Evolutionary conservation across 2,329 filamentous ascomycete genomes (phyloP).

Genomic region (Xylariales sp.): DNA sequence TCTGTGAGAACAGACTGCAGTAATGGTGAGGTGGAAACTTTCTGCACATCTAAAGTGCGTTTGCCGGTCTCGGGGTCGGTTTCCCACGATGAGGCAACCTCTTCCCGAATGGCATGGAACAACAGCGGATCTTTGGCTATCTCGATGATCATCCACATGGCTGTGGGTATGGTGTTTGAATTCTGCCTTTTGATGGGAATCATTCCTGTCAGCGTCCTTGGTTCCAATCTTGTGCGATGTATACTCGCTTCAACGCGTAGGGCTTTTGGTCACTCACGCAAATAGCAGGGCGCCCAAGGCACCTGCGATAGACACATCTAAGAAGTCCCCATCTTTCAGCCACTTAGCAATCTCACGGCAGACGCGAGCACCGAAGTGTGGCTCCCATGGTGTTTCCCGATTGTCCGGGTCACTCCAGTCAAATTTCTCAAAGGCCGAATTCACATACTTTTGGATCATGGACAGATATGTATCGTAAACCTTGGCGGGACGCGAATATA

Average conservation of each 20-base stretch:
- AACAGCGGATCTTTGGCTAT: constrained; percentile 17
- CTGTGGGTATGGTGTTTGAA: constrained; percentile 22
- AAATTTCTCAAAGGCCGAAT: constrained; percentile 10
- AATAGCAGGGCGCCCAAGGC: constrained; percentile 4
- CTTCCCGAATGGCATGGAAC: constrained; percentile 13
- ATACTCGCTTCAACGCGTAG: not conserved
- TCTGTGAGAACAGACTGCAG: constrained; percentile 22
- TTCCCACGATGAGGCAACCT: constrained; percentile 11
- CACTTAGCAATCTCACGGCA: constrained; percentile 15
- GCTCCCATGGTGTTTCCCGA: constrained; percentile 23
- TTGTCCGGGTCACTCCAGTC: constrained; percentile 11
- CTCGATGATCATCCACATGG: constrained; percentile 24
- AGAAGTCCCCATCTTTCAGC: constrained; percentile 13
- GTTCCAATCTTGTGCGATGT: not conserved
- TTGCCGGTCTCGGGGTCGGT: constrained; percentile 10
- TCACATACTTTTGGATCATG: constrained; percentile 10
- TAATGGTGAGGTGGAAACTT: constrained; percentile 16
- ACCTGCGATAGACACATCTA: constrained; percentile 2
- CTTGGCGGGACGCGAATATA: constrained; percentile 12
- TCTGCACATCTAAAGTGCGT: constrained; percentile 10
- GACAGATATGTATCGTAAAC: constrained; percentile 12
- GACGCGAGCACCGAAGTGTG: constrained; percentile 18
- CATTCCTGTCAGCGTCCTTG: not conserved
- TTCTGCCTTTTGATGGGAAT: constrained; percentile 15
- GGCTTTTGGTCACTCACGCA: constrained; percentile 7